These are phyloP conservation scores for Lactarius psammicola DNA, from an alignment of 768 basidiomycete species.

Conservation along the genomic window DNA sequence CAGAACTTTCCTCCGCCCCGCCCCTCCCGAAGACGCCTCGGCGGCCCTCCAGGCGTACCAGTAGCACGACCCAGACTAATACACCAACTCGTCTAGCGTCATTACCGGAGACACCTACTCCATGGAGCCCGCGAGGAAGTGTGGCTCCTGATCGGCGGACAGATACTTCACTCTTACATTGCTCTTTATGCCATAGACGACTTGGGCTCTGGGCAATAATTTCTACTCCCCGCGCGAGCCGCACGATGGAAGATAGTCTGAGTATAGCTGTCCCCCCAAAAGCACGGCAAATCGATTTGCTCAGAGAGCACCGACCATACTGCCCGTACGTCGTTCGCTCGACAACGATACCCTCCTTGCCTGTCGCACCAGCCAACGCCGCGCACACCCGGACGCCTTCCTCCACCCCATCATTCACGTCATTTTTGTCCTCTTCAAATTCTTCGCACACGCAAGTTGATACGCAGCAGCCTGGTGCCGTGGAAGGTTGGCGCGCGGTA, in stretches of 20 bases:
- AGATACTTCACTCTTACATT: conserved; percentile 27
- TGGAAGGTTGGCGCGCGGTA: conserved; percentile 85
- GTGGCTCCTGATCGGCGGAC: conserved; percentile 32
- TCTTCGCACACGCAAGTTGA: conserved; percentile 38
- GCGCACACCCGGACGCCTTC: conserved; percentile 16
- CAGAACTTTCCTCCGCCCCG: conserved; percentile 31
- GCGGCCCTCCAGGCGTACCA: conserved; percentile 8
- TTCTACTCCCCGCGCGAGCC: conserved; percentile 24
- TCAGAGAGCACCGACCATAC: conserved; percentile 81
- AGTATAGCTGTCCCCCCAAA: conserved; percentile 29
- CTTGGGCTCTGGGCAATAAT: conserved; percentile 27
- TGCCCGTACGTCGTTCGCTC: conserved; percentile 82
- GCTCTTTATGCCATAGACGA: conserved; percentile 26
- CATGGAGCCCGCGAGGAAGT: conserved; percentile 24
- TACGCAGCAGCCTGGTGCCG: conserved; percentile 33
- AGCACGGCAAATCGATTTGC: conserved; percentile 60
- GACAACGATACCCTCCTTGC: conserved; percentile 58
- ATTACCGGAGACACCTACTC: conserved; percentile 12
- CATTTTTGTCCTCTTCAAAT: conserved; percentile 31
- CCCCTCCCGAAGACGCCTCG: conserved; percentile 32
- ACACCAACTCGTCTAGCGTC: conserved; percentile 25
- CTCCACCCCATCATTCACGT: conserved; percentile 33
- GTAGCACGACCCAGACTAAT: conserved; percentile 16
- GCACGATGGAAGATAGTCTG: conserved; percentile 12
- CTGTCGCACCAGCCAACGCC: conserved; percentile 31